phyloP scores from a whole-genome alignment of 768 basidiomycete genomes.

The Collybia sordida region DNA sequence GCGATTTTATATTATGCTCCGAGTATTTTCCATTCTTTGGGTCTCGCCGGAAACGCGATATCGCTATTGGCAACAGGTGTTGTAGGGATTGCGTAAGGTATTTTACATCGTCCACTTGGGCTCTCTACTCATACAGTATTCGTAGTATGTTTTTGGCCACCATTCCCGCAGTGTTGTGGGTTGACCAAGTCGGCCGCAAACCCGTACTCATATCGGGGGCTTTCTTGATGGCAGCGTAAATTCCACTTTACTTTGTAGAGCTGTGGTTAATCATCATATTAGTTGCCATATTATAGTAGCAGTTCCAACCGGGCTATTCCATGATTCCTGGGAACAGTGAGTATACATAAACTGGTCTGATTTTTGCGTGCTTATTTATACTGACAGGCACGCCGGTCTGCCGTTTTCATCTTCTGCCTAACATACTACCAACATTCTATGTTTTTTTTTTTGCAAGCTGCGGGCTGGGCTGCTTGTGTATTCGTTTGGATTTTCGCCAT shows the following conservation, averaged over 20 bases:
- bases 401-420: background rate
- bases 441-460: slow-evolving; percentile 33
- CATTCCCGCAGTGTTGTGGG: slow-evolving; percentile 80
- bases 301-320: slow-evolving; percentile 58
- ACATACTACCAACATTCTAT: background rate
- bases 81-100: slow-evolving; percentile 71
- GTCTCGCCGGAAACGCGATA: slow-evolving; percentile 59
- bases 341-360: slow-evolving; percentile 15
- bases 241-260: background rate
- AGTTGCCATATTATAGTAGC: slow-evolving; percentile 74
- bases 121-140: background rate
- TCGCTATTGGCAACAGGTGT: slow-evolving; percentile 60
- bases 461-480: slow-evolving; percentile 72
- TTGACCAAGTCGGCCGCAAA: slow-evolving; percentile 74
- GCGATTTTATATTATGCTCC: slow-evolving; percentile 79
- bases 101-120: background rate
- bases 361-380: slow-evolving; percentile 4
- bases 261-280: too few species aligned
- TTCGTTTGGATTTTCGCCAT: slow-evolving; percentile 78
- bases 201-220: slow-evolving; percentile 75
- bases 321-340: slow-evolving; percentile 51
- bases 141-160: slow-evolving; percentile 72
- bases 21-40: slow-evolving; percentile 61
- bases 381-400: slow-evolving; percentile 29
- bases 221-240: slow-evolving; percentile 65